Evolutionary conservation across 352 stramenopile species (phyloP).

Genomic region (Globisporangium perplexum): DNA sequence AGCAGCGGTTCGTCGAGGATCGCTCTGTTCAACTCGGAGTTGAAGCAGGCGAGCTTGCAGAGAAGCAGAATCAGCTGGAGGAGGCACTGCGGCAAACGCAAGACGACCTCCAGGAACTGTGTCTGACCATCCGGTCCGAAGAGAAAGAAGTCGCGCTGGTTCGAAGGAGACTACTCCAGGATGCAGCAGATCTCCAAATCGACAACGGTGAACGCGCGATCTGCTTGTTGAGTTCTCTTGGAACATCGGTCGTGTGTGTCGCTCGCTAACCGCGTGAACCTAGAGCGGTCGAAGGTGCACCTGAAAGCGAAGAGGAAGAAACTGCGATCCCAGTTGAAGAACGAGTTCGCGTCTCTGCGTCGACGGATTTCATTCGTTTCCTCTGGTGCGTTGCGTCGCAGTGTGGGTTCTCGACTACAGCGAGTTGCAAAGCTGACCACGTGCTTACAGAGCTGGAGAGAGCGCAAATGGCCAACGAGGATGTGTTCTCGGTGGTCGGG

Average conservation of each 20-base stretch:
- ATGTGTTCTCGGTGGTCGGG: slow-evolving; percentile 27
- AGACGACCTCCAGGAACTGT: slow-evolving; percentile 20
- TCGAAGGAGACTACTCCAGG: slow-evolving; percentile 23
- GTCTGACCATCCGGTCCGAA: slow-evolving; percentile 24
- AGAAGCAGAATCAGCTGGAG: slow-evolving; percentile 24
- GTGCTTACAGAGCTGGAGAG: slow-evolving; percentile 29
- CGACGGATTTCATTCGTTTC: slow-evolving; percentile 28
- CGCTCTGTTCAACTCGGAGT: slow-evolving; percentile 29
- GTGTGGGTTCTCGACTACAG: not conserved
- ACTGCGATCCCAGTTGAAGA: slow-evolving; percentile 34
- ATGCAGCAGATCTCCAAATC: slow-evolving; percentile 21
- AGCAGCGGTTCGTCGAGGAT: slow-evolving; percentile 37
- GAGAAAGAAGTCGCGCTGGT: slow-evolving; percentile 28
- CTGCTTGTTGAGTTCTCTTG: not conserved
- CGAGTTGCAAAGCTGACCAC: not conserved
- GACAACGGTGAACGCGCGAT: slow-evolving; percentile 28
- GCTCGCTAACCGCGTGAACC: not conserved
- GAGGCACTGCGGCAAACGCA: slow-evolving; percentile 17
- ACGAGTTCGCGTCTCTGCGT: slow-evolving; percentile 39
- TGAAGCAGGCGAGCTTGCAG: slow-evolving; percentile 22
- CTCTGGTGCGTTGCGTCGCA: slow-evolving; percentile 16
- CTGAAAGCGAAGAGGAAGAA: slow-evolving; percentile 42
- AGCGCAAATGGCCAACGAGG: slow-evolving; percentile 44
- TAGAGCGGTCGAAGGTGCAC: slow-evolving; percentile 31
- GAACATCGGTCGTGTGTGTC: no score